Percentiles rank a stretch among this genome's conserved stretches.
phyloP scores from a whole-genome alignment of 805 yeast species.

The Candida berthetii region DNA sequence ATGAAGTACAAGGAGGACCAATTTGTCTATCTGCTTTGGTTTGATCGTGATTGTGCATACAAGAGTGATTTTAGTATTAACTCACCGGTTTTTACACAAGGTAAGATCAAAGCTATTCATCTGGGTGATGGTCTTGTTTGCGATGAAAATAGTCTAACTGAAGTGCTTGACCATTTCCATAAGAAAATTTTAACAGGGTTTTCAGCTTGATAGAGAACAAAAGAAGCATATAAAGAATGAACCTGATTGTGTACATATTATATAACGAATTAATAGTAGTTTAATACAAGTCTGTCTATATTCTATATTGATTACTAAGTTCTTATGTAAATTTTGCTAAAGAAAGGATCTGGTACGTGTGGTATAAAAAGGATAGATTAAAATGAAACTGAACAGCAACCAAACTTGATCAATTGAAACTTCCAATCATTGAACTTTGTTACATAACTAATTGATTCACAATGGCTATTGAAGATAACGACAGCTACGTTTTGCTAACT shows the following conservation, averaged over 20 bases:
- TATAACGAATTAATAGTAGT: too few species aligned
- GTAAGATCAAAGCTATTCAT: not conserved
- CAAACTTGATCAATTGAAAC: too few species aligned
- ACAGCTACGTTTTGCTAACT: conserved; percentile 52
- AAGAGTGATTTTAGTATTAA: conserved; percentile 1
- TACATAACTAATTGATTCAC: not conserved
- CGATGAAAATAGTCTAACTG: conserved; percentile 1
- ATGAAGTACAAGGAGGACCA: conserved; percentile 1
- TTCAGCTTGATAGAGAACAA: not conserved
- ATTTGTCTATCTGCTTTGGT: not conserved
- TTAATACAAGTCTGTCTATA: too few species aligned
- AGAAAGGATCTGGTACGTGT: too few species aligned
- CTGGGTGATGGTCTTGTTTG: conserved; percentile 1
- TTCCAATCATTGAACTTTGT: too few species aligned
- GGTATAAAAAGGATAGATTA: too few species aligned
- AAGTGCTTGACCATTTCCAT: not conserved
- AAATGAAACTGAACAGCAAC: too few species aligned
- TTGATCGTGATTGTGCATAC: not conserved
- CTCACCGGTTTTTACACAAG: not conserved
- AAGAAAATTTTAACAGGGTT: not conserved
- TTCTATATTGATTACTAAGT: too few species aligned
- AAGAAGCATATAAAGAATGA: not conserved
- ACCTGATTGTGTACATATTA: not conserved
- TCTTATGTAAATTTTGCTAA: too few species aligned
- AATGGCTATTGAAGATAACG: conserved; percentile 68